Base-by-base conservation (phyloP, 106 monocot genomes). In the Allium sativum region DNA sequence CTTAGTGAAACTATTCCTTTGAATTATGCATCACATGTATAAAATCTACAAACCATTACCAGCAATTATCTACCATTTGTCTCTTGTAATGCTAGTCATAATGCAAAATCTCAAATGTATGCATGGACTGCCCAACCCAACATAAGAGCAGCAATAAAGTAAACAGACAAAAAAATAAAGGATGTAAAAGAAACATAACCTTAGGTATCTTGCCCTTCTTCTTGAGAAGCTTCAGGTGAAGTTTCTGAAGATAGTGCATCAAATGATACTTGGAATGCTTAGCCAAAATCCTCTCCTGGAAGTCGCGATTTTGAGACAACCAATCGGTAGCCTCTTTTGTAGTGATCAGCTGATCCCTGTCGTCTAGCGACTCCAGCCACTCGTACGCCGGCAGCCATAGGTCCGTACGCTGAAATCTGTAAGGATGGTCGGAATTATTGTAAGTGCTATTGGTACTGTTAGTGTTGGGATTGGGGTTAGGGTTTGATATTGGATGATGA, bases 311-410 rank as follows among this genome's bases (percentile, higher is more conserved):
- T 47, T 51, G 69, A 44, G 64, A 45, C 48, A 85, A 54, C 90
- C 90, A 90, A 22, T 80, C 85, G 11, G 79, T 71, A 22, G 84
- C 67, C 48, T 85, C 75, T 60, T 82, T 73, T 11, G 61, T 66
- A 42, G 31, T 77, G n/a, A 90, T 77, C 51, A 85, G 40, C 22
- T 65, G 68, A 42, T 72, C 71, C 45, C 62, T 73, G 13, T 90
- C 90, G 13, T 90, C 90, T 65, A 80, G 51, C 18, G 82, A 75
- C 68, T 90, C 90, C 67, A 90, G 65, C 85, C 85, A 85, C 55
- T 44, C 20, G 70, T 90, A 90, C 5, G 75, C 85, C 8, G 90
- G 90, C 11, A 58, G 73, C 90, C 90, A 90, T 7, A 79, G 74
- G 64, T 85, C 80, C 57, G 85, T 82, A 18, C 90, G 76, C 77